These are phyloP conservation scores for Malbranchea zuffiana DNA, from an alignment of 2,329 filamentous ascomycete species.

Conservation along the genomic window DNA sequence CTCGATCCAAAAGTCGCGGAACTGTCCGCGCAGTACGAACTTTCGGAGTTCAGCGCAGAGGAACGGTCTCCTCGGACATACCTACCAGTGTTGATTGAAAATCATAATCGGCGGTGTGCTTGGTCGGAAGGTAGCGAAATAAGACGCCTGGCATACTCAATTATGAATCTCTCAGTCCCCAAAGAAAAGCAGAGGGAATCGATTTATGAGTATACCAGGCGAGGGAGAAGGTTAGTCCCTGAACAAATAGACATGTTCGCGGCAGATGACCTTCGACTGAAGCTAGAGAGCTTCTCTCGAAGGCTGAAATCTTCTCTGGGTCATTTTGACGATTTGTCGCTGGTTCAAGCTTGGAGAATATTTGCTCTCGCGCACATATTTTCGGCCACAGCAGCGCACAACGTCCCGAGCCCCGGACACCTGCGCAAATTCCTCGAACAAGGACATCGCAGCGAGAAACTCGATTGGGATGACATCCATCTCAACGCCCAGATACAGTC, in stretches of 20 bases:
- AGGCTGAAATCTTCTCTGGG: constrained; percentile 17
- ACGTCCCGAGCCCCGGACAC: constrained; percentile 14
- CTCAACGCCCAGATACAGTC: constrained; percentile 51
- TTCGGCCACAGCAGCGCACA: constrained; percentile 10
- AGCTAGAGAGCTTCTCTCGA: constrained; percentile 17
- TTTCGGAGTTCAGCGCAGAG: constrained; percentile 15
- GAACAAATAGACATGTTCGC: constrained; percentile 20
- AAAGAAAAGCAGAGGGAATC: constrained; percentile 14
- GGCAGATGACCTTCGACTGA: constrained; percentile 14
- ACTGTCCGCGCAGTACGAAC: constrained; percentile 36
- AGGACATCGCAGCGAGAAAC: constrained; percentile 23
- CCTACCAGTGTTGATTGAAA: constrained; percentile 53
- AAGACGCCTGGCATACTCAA: constrained; percentile 46
- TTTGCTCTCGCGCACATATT: constrained; percentile 28
- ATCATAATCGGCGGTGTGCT: constrained; percentile 43
- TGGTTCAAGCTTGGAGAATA: constrained; percentile 24
- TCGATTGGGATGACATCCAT: constrained; percentile 51
- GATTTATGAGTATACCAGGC: constrained; percentile 28
- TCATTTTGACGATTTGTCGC: constrained; percentile 11
- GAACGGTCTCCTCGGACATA: constrained; percentile 42
- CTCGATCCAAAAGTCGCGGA: constrained; percentile 44
- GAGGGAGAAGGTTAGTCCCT: constrained; percentile 26
- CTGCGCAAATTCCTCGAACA: constrained; percentile 23
- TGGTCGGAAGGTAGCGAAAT: constrained; percentile 46
- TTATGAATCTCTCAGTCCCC: constrained; percentile 34